These are phyloP conservation scores for Entelexis sorbosivorans DNA, from an alignment of 1,139 yeast genomes.

Conservation along the genomic window DNA sequence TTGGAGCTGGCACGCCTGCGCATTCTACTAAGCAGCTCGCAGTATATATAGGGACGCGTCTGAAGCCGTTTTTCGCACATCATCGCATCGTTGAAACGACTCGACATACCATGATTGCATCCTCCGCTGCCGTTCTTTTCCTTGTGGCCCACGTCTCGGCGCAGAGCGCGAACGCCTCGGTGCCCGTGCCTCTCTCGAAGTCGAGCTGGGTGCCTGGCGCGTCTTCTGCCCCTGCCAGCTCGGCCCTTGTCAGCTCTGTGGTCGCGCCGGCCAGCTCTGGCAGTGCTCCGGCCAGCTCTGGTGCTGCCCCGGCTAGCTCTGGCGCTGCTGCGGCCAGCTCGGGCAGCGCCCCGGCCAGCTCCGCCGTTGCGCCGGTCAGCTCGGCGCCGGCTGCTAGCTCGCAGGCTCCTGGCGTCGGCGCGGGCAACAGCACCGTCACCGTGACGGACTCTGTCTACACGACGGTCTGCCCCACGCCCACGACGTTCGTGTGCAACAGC, in stretches of 20 bases:
- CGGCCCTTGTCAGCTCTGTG: not conserved
- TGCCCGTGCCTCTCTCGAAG: not conserved
- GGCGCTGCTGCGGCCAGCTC: conserved; percentile 23
- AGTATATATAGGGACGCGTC: not conserved
- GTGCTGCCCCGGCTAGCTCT: conserved; percentile 15
- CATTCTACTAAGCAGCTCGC: not conserved
- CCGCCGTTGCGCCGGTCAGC: too few species aligned
- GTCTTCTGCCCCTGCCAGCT: not conserved
- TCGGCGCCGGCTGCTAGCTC: not conserved
- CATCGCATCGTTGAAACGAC: not conserved
- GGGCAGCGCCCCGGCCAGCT: too few species aligned
- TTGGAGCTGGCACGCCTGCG: not conserved
- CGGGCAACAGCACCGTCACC: conserved; percentile 1
- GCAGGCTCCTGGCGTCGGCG: too few species aligned
- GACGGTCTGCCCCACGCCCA: conserved; percentile 29
- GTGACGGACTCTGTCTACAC: conserved; percentile 11
- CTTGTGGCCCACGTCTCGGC: not conserved
- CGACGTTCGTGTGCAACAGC: conserved; percentile 10
- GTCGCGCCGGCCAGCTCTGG: conserved; percentile 2
- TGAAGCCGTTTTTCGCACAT: not conserved
- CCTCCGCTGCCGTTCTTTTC: not conserved
- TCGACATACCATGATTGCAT: not conserved
- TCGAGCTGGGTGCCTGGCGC: conserved; percentile 1
- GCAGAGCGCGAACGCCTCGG: not conserved
- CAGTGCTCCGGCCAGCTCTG: conserved; percentile 1